These are phyloP conservation scores for Scutellaria galericulata DNA, from an alignment of 257 asterid genomes.

Conservation along the genomic window DNA sequence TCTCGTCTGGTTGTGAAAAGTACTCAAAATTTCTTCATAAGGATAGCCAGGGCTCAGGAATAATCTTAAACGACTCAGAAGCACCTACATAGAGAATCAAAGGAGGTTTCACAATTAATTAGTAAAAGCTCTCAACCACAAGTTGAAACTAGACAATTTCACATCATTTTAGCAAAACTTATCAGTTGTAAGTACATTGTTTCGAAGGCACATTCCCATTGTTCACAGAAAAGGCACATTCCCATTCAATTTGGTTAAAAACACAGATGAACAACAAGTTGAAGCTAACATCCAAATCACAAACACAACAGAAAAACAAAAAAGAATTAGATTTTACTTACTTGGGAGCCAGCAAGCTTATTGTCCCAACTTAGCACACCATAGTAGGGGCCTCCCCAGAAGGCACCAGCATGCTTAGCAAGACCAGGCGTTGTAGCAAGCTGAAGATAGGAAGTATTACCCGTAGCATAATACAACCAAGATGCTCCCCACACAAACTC, in stretches of 20 bases:
- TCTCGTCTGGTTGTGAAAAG: slow-evolving; percentile 93
- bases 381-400: slow-evolving; percentile 90
- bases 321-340: slow-evolving; percentile 35
- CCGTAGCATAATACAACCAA: slow-evolving; percentile 97
- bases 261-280: background rate
- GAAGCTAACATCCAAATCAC: slow-evolving; percentile 6
- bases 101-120: slow-evolving; percentile 24
- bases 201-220: background rate
- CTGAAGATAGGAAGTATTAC: slow-evolving; percentile 79
- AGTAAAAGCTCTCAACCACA: background rate
- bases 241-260: background rate
- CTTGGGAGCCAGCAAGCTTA: slow-evolving; percentile 96
- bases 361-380: slow-evolving; percentile 96
- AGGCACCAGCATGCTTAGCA: slow-evolving; percentile 93
- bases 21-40: slow-evolving; percentile 81
- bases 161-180: background rate
- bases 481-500: slow-evolving; percentile 95
- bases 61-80: slow-evolving; percentile 83
- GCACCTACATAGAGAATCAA: slow-evolving; percentile 56
- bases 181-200: background rate
- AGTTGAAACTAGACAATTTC: slow-evolving; percentile 13
- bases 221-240: background rate
- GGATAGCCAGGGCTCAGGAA: slow-evolving; percentile 98
- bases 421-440: slow-evolving; percentile 82
- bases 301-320: background rate